Evolutionary conservation across 192 early-diverging fungal genomes (phyloP).

Genomic region (Coemansia sp.): DNA sequence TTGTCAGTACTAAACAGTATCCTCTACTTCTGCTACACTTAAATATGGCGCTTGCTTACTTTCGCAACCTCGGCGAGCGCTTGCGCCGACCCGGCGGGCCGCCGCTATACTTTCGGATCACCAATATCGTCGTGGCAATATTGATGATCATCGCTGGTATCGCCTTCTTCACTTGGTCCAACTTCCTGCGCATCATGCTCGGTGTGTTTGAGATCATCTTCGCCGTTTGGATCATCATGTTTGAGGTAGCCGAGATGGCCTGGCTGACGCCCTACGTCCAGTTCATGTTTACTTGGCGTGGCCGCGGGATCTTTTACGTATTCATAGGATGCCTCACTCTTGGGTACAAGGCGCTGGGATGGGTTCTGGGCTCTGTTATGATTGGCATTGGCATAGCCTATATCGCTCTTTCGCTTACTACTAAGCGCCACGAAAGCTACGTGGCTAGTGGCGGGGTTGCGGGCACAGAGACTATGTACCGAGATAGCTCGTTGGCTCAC

Average conservation of each 20-base stretch:
- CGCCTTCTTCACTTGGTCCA: conserved; percentile 46
- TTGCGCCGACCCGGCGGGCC: conserved; percentile 49
- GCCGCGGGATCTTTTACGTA: conserved; percentile 49
- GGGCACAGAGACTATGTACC: conserved; percentile 14
- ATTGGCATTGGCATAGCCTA: conserved; percentile 32
- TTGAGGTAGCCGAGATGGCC: conserved; percentile 39
- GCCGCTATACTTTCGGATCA: conserved; percentile 44
- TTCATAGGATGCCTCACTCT: conserved; percentile 52
- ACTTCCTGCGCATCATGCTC: conserved; percentile 52
- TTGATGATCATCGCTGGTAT: conserved; percentile 47
- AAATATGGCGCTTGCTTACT: conserved; percentile 34
- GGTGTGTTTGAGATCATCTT: conserved; percentile 48
- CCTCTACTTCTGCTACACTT: neutral
- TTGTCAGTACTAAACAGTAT: no score
- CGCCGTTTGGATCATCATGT: conserved; percentile 47
- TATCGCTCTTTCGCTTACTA: conserved; percentile 43
- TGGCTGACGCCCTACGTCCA: conserved; percentile 42
- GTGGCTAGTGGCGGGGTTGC: conserved; percentile 1
- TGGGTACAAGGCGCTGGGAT: conserved; percentile 34
- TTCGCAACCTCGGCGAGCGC: conserved; percentile 33
- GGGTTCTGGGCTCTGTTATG: conserved; percentile 46
- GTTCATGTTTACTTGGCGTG: conserved; percentile 56
- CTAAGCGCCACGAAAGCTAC: conserved; percentile 44
- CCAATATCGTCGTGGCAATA: conserved; percentile 38
- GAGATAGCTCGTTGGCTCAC: neutral